phyloP scores from a whole-genome alignment of 345 rosid genomes.

The Acer negundo region DNA sequence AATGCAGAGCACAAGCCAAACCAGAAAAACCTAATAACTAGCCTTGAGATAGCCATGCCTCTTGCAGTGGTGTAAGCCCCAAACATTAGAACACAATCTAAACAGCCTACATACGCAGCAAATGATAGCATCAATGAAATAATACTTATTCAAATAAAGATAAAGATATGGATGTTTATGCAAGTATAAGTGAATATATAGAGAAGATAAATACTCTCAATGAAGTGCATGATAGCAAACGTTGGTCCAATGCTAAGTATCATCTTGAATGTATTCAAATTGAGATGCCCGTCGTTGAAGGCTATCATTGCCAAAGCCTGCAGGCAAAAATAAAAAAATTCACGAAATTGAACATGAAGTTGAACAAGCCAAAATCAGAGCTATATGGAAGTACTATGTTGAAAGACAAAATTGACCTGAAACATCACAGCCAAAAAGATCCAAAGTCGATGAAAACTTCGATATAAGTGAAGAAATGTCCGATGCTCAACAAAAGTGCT shows the following conservation, averaged over 20 bases:
- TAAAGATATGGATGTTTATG: background rate
- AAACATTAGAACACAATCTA: constrained; percentile 87
- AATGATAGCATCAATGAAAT: constrained; percentile 17
- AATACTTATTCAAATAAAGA: background rate
- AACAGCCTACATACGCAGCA: constrained; percentile 54
- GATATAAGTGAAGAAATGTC: constrained; percentile 89
- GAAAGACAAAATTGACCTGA: constrained; percentile 56
- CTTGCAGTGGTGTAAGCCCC: constrained; percentile 91
- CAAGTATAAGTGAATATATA: constrained; percentile 15
- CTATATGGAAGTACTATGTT: background rate
- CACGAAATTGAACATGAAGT: background rate
- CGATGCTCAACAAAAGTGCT: constrained; percentile 98
- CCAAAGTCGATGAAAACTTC: constrained; percentile 96
- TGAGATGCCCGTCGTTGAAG: constrained; percentile 58
- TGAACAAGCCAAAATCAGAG: constrained; percentile 13
- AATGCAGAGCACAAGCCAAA: constrained; percentile 68
- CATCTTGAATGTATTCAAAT: constrained; percentile 69
- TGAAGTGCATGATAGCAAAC: constrained; percentile 84
- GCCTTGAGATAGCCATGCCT: constrained; percentile 98
- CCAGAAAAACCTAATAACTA: constrained; percentile 89
- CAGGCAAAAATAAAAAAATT: constrained; percentile 11
- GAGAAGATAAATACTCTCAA: constrained; percentile 52
- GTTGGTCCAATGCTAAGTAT: constrained; percentile 87
- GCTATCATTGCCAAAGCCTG: constrained; percentile 91
- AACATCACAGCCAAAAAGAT: constrained; percentile 93